Evolutionary conservation across 768 basidiomycete genomes (phyloP), one percentile per base, ranked within the genome.

Genomic region (Panus rudis): DNA sequence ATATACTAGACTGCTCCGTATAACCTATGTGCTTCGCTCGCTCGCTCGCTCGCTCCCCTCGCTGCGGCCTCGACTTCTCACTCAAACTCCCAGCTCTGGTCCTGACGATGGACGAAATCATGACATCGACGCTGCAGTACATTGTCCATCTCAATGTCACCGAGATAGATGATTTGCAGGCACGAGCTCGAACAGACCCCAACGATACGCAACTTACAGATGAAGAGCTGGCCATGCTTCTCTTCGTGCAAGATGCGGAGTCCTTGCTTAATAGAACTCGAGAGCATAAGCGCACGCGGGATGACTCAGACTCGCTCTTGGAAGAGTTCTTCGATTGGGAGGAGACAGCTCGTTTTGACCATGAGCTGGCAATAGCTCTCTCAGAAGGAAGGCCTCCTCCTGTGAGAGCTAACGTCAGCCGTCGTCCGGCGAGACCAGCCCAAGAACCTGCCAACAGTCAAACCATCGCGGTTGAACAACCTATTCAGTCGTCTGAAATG

Each of bases 181-280:
- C 46, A 8, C 45, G 35, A 12, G 21, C 24, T 2, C 43, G 23
- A 4, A 27, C 19, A 23, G 42, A 40, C 12, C 35, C 23, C 8
- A n/a, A 20, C 12, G 39, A 46, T 20, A 19, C 23, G 2, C 31
- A 30, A 5, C 32, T 49, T 19, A 42, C 45, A 7, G 56, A 58
- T 28, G 51, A 54, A 21, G 56, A 58, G 41, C 51, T 58, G 12
- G 54, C 56, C 5, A 37, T 50, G 27, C 4, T 31, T 1, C 30
- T 58, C n/a, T 58, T 55, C 28, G 52, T 45, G 4, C 39, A 58
- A 21, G 56, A 58, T 26, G 54, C 56, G 2, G 41, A 41, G 19
- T 35, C 43, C 13, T 43, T 58, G 2, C 39, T 46, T 1, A 52
- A 42, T 30, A 17, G 48, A 19, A 30, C 44, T n/a, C 49, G 46